Evolutionary conservation across 345 rosid species (phyloP).

Genomic region (Brassica rapa): DNA sequence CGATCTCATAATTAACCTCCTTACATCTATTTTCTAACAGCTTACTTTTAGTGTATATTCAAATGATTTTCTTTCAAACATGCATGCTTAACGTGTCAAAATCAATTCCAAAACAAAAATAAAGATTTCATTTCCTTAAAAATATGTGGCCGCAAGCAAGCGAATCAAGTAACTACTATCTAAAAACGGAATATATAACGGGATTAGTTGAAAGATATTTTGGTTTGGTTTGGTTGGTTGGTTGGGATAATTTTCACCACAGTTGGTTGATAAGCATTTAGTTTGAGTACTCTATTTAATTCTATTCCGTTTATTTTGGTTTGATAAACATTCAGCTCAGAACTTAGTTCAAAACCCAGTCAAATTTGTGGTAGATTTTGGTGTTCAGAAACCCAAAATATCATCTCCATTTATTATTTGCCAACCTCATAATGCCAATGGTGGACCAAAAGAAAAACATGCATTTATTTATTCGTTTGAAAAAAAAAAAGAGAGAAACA

Average conservation of each 20-base stretch:
- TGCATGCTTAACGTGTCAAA: neutral
- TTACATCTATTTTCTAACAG: neutral
- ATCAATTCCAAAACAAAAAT: neutral
- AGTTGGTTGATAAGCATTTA: neutral
- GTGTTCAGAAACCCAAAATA: slow-evolving; percentile 29
- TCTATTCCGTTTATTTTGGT: neutral
- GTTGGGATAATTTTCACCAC: neutral
- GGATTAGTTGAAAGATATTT: neutral
- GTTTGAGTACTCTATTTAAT: neutral
- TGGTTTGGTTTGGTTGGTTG: neutral
- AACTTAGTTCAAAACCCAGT: neutral
- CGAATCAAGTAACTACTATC: neutral
- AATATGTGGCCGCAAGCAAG: neutral
- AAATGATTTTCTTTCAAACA: neutral
- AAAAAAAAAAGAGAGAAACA: neutral
- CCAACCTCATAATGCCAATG: slow-evolving; percentile 42
- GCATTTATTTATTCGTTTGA: slow-evolving; percentile 31
- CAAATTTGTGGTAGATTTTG: slow-evolving; percentile 22
- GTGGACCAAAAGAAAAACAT: slow-evolving; percentile 37
- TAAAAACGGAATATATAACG: neutral
- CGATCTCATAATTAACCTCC: neutral
- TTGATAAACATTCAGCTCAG: neutral
- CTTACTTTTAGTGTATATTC: neutral
- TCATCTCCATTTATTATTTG: slow-evolving; percentile 40
- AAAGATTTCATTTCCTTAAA: neutral